Conservation (phyloP, 805 yeast genomes). For the Starmerella stellata region DNA sequence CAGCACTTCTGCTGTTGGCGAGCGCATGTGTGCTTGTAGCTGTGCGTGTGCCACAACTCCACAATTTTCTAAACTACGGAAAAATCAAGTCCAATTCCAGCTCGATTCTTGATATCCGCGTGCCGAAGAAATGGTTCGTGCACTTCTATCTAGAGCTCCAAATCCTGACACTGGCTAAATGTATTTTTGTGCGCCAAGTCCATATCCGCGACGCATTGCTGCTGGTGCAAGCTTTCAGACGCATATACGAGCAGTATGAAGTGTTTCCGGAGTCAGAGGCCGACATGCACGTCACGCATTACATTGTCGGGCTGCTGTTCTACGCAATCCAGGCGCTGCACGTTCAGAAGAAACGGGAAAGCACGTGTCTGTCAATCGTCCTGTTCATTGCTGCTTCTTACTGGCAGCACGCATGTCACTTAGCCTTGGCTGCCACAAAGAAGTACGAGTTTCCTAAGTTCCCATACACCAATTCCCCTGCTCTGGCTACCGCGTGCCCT, state of each 20-base stretch:
- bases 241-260: constrained; percentile 32
- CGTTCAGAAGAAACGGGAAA: neutral
- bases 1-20: constrained; percentile 2
- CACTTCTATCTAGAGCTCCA: constrained; percentile 21
- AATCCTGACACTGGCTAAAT: neutral
- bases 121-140: constrained; percentile 22
- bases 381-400: constrained; percentile 25
- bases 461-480: constrained; percentile 24
- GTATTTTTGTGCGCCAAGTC: neutral
- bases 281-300: constrained; percentile 40
- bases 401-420: constrained; percentile 35
- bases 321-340: constrained; percentile 22
- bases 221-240: constrained; percentile 31
- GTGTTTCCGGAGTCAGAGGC: constrained; percentile 28
- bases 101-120: constrained; percentile 12
- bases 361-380: constrained; percentile 1
- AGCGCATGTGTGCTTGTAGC: constrained; percentile 9
- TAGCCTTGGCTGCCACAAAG: constrained; percentile 29
- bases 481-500: constrained; percentile 31
- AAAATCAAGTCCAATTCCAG: constrained; percentile 8
- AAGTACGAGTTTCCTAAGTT: constrained; percentile 38
- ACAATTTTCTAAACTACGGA: constrained; percentile 19
- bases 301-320: constrained; percentile 37
- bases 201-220: constrained; percentile 9
- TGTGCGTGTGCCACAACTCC: constrained; percentile 5